Evolutionary conservation across 352 stramenopile species (phyloP).

Genomic region (Phytophthora capsici): DNA sequence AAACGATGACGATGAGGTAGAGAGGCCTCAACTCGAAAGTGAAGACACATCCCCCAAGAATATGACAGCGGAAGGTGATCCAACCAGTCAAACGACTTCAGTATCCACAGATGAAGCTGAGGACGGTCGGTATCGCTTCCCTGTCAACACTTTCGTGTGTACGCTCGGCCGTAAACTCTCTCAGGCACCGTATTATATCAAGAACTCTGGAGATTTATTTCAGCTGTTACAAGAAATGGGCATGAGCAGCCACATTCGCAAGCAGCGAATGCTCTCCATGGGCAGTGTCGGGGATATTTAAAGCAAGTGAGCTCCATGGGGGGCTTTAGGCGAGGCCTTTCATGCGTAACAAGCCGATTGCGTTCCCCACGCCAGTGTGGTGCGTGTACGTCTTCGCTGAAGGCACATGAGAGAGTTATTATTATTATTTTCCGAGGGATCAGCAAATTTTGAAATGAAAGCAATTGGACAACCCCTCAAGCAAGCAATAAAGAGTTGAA

Average conservation of each 20-base stretch:
- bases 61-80: constrained; percentile 23
- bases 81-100: constrained; percentile 34
- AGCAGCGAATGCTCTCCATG: constrained; percentile 73
- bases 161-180: constrained; percentile 83
- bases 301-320: not conserved
- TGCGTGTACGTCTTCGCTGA: constrained; percentile 77
- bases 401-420: constrained; percentile 20
- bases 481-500: constrained; percentile 9
- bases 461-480: constrained; percentile 14
- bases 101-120: constrained; percentile 48
- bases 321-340: constrained; percentile 59
- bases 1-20: constrained; percentile 3
- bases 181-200: constrained; percentile 88
- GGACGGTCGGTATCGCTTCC: constrained; percentile 70
- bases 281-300: constrained; percentile 35
- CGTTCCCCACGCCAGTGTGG: constrained; percentile 73
- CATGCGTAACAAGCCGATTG: constrained; percentile 73
- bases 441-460: constrained; percentile 40
- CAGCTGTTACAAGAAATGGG: constrained; percentile 87
- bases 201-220: constrained; percentile 87
- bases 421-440: constrained; percentile 38
- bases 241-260: constrained; percentile 80
- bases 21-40: constrained; percentile 16
- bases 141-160: constrained; percentile 88
- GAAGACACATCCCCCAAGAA: constrained; percentile 16